A percentile compares a stretch with the other conserved stretches of the same genome.
Conservation (phyloP, 192 early-diverging fungal species). For the Mortierella hygrophila region DNA sequence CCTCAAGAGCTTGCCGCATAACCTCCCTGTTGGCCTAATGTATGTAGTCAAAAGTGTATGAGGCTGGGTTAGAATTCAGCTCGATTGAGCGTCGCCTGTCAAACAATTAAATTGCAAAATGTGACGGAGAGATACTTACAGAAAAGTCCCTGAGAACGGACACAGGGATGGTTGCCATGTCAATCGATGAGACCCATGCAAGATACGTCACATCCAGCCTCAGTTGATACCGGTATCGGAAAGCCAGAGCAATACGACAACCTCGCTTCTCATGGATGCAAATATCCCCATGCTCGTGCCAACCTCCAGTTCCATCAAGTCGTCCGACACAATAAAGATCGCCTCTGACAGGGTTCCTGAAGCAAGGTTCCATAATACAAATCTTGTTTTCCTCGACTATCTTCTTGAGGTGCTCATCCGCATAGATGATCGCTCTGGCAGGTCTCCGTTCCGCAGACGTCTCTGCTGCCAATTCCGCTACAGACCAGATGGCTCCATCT, state of each 20-base stretch:
- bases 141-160: conserved; percentile 1
- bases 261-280: background rate
- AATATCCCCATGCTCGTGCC: background rate
- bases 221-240: background rate
- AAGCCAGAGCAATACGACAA: background rate
- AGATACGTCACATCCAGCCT: background rate
- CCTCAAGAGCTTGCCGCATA: background rate
- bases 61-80: background rate
- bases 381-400: background rate
- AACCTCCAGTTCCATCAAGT: background rate
- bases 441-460: background rate
- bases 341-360: background rate
- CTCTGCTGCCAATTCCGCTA: background rate
- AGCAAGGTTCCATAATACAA: background rate
- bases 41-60: background rate
- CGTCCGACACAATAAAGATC: background rate
- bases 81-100: too few species aligned
- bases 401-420: background rate
- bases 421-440: background rate
- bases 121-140: background rate
- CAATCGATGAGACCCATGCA: background rate
- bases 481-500: conserved; percentile 1
- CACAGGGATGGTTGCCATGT: background rate
- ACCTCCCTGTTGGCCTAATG: background rate
- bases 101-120: too few species aligned